Evolutionary conservation across 2,329 filamentous ascomycete species (phyloP).

Genomic region (Neopestalotiopsis sp.): DNA sequence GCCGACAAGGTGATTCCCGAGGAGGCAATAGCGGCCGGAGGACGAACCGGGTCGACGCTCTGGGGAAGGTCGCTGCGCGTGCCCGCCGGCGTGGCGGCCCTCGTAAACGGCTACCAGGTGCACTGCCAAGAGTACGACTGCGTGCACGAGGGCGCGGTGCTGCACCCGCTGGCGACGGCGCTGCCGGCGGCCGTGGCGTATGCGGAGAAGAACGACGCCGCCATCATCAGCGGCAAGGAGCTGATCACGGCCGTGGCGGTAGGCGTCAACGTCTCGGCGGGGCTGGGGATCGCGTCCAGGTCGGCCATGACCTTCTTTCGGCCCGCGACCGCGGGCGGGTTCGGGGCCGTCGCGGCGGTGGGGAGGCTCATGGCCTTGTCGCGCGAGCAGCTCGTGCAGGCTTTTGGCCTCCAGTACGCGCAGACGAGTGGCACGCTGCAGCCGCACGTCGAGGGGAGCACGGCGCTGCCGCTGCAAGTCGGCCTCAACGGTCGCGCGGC

Average conservation of each 20-base stretch:
- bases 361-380: conserved; percentile 18
- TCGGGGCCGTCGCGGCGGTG: conserved; percentile 19
- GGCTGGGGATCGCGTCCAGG: conserved; percentile 19
- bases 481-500: conserved; percentile 20
- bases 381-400: conserved; percentile 14
- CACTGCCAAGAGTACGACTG: conserved; percentile 23
- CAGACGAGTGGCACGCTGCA: conserved; percentile 22
- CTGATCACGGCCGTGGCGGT: conserved; percentile 20
- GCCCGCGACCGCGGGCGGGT: conserved; percentile 19
- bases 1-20: conserved; percentile 12
- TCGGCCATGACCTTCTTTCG: conserved; percentile 21
- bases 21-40: neutral
- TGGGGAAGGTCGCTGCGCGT: conserved; percentile 16
- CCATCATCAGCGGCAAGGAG: conserved; percentile 17
- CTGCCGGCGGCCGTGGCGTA: conserved; percentile 18
- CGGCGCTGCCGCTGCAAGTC: conserved; percentile 18
- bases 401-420: conserved; percentile 20
- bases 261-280: conserved; percentile 21
- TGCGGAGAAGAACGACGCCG: conserved; percentile 13
- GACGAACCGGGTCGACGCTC: conserved; percentile 9
- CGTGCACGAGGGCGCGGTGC: conserved; percentile 20
- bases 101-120: conserved; percentile 20
- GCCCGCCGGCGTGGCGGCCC: conserved; percentile 16
- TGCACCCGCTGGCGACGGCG: conserved; percentile 20
- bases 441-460: conserved; percentile 20